Evolutionary conservation across 2,329 filamentous ascomycete genomes (phyloP), one percentile per base, ranked within the genome.

Genomic region (Cylindrodendrum hubeiense): DNA sequence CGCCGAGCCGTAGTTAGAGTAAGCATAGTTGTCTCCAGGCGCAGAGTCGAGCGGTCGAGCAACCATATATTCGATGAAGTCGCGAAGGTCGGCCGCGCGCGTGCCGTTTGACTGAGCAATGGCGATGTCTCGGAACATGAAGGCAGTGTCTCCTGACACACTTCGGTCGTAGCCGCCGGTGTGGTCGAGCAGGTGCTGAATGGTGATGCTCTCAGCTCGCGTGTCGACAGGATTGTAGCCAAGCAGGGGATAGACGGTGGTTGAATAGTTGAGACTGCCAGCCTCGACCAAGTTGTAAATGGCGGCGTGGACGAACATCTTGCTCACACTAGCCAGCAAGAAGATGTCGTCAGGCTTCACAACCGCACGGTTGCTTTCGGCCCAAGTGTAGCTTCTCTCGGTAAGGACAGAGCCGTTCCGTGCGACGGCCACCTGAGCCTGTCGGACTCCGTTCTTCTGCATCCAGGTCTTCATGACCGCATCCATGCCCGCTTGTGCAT

Each of bases 321-420:
- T 72, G 46, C 59, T 72, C 4, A 69, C 54, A 0, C 70, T 69
- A 7, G 59, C 63, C 3, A 72, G 54, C 17, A 69, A 28, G 47
- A 72, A 72, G 1, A 21, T 22, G n/a, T 72, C 68, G 8, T 66
- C 26, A 4, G 61, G 54, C 15, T 24, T 9, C 15, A 69, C 70
- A 5, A 58, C 56, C 1, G 53, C 57, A 2, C 67, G 67, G 46
- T 69, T 56, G 9, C 52, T 47, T 53, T 72, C 70, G 0, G 68
- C 67, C 67, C 63, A 71, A 1, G 67, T 72, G 46, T 69, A 72
- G 43, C 66, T 57, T 44, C 70, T 51, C 24, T 72, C 59, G 0
- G 52, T 22, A 5, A 60, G 19, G 2, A 47, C 22, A 10, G 51
- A 51, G 2, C 65, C 68, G 5, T 52, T 28, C 2, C 24, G 26